phyloP scores from a whole-genome alignment of 345 rosid genomes.

The Hypericum androsaemum region DNA sequence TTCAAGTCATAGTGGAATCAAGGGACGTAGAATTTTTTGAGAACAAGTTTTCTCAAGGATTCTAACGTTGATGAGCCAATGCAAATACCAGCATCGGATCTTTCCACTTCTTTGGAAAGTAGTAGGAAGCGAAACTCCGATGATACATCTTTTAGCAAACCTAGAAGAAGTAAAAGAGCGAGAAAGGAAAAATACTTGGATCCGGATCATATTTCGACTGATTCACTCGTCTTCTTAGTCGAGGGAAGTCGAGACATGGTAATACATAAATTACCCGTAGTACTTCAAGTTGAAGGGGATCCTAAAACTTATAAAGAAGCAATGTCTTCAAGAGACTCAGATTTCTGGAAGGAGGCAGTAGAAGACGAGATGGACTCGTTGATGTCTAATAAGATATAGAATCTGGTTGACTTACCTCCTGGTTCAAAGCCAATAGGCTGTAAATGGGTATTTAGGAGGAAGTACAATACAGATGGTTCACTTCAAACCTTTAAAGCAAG shows the following conservation, averaged over 20 bases:
- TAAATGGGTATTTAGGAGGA: background rate
- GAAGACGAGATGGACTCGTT: too few species aligned
- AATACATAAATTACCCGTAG: background rate
- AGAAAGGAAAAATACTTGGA: background rate
- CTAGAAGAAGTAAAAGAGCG: too few species aligned
- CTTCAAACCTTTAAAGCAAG: background rate
- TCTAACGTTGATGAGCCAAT: background rate
- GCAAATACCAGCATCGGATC: too few species aligned
- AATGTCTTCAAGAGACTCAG: background rate
- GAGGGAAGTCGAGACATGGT: too few species aligned
- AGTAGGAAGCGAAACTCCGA: background rate
- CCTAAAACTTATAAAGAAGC: background rate
- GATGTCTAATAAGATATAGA: too few species aligned
- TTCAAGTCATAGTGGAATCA: slow-evolving; percentile 4
- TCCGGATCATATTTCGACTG: slow-evolving; percentile 1
- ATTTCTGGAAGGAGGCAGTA: too few species aligned
- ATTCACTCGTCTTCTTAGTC: background rate
- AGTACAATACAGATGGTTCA: background rate
- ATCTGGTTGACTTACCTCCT: too few species aligned
- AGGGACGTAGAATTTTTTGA: slow-evolving; percentile 9
- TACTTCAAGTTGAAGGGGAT: slow-evolving; percentile 1
- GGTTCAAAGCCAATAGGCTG: background rate
- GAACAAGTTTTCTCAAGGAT: background rate
- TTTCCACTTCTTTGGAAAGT: background rate
- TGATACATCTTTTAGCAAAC: too few species aligned